phyloP scores from a whole-genome alignment of 2,329 filamentous ascomycete genomes.

The Sphaerulina vaccinii region DNA sequence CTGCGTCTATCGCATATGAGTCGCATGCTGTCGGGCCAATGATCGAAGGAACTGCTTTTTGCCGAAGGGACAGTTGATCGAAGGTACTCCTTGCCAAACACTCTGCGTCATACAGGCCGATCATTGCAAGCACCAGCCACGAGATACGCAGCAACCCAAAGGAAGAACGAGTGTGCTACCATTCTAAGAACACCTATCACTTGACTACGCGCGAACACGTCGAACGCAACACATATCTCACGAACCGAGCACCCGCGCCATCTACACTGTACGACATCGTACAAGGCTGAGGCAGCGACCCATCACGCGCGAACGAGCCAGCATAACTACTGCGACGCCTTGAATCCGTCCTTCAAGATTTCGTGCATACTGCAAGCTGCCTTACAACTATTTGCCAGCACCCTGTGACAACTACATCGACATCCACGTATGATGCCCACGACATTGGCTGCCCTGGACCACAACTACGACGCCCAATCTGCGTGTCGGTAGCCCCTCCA shows the following conservation, averaged over 20 bases:
- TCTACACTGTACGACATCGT: neutral
- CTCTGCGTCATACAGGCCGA: no score
- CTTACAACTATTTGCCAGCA: neutral
- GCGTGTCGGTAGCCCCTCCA: slow-evolving; percentile 7
- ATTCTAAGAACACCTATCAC: neutral
- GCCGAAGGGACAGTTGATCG: no score
- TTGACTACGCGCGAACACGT: neutral
- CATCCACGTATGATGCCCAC: slow-evolving; percentile 13
- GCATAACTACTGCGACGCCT: neutral
- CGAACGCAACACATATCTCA: neutral
- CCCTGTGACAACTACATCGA: neutral
- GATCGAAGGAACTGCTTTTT: neutral
- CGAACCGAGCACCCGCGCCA: neutral
- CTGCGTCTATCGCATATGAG: neutral
- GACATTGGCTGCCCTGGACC: slow-evolving; percentile 11
- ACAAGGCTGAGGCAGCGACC: neutral
- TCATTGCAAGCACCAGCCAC: neutral
- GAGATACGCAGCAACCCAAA: neutral
- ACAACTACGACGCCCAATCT: slow-evolving; percentile 7
- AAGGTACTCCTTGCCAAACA: slow-evolving; percentile 1
- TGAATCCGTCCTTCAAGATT: no score
- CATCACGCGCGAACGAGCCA: neutral
- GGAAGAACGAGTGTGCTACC: neutral
- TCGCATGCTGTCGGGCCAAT: neutral
- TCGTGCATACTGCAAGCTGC: neutral